Evolutionary conservation across 1,284 basidiomycete genomes (phyloP), one percentile per base, ranked within the genome.

Genomic region (Ganoderma multipileum): DNA sequence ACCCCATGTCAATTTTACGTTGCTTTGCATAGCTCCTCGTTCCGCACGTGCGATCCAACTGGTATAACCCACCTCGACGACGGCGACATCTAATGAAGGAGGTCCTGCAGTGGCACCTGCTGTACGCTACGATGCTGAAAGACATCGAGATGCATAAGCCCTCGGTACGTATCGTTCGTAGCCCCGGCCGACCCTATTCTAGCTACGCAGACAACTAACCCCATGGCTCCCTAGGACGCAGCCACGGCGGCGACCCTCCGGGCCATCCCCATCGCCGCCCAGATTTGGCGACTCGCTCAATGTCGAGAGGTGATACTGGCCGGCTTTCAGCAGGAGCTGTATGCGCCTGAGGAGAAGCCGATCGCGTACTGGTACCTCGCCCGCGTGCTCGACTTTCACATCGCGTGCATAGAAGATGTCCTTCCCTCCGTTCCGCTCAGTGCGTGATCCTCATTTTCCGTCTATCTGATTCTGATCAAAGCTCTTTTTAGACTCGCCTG

Each of bases 301-400:
- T 83, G 93, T 12, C 83, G 87, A 47, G 92, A 95, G 71, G 83
- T 95, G 23, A 80, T 94, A 11, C 81, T 92, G 61, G 89, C 91
- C 0, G 94, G 93, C 1, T 92, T 94, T 71, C 92, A 95, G 76
- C 81, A 95, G 33, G 90, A 92, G 57, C 79, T 96, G 9, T 94
- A 95, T 74, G 83, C 86, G 9, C 77, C 82, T 0, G 85, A 90
- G 52, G 94, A 95, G 75, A 85, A 83, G 54, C 82, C 90, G 0
- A 87, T 92, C 71, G 89, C 92, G 5, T 94, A 94, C 79, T 94
- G 92, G 90, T 91, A 93, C 74, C 79, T 84, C 8, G 75, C 84
- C 1, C 82, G 85, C 57, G 83, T 93, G 1, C 78, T 90, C 2
- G 84, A 88, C 26, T 77, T 78, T n/a, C 87, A 93, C 73, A 73